A percentile compares a stretch with the other conserved stretches of the same genome.
Evolutionary conservation across 1,284 basidiomycete genomes (phyloP).

Genomic region (Coniferiporia weirii): DNA sequence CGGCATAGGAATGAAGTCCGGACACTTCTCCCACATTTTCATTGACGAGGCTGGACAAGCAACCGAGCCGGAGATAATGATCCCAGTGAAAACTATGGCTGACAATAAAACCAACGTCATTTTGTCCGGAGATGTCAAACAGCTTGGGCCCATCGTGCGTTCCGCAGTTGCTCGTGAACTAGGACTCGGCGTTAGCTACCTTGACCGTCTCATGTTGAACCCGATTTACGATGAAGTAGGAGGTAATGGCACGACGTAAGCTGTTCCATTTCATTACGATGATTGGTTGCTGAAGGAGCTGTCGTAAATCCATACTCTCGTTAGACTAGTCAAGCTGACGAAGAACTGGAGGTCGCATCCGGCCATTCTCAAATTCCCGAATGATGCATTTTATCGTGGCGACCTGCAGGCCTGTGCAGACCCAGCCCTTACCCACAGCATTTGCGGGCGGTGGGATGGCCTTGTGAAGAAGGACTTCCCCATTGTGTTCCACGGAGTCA

Average conservation of each 20-base stretch:
- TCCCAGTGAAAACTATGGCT: constrained; percentile 51
- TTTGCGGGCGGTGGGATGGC: constrained; percentile 28
- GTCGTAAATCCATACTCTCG: neutral
- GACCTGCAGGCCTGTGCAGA: constrained; percentile 44
- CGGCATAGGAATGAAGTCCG: constrained; percentile 41
- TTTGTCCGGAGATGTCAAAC: constrained; percentile 57
- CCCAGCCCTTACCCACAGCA: constrained; percentile 30
- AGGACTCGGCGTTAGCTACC: constrained; percentile 48
- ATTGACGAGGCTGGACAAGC: constrained; percentile 41
- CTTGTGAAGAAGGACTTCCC: constrained; percentile 37
- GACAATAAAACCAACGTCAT: constrained; percentile 48
- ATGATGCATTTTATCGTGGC: constrained; percentile 48
- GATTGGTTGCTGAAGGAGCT: neutral
- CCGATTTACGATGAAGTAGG: constrained; percentile 38
- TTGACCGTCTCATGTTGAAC: constrained; percentile 51
- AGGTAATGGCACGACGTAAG: constrained; percentile 40
- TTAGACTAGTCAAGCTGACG: neutral
- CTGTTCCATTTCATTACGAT: constrained; percentile 1
- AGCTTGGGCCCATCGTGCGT: constrained; percentile 57
- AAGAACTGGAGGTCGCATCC: constrained; percentile 28
- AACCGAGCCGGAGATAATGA: constrained; percentile 55
- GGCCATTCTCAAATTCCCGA: constrained; percentile 52
- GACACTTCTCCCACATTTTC: constrained; percentile 35
- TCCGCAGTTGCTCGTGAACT: constrained; percentile 44
- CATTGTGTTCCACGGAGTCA: constrained; percentile 42